Evolutionary conservation across 257 asterid species (phyloP).

Genomic region (Dorcoceras hygrometricum): DNA sequence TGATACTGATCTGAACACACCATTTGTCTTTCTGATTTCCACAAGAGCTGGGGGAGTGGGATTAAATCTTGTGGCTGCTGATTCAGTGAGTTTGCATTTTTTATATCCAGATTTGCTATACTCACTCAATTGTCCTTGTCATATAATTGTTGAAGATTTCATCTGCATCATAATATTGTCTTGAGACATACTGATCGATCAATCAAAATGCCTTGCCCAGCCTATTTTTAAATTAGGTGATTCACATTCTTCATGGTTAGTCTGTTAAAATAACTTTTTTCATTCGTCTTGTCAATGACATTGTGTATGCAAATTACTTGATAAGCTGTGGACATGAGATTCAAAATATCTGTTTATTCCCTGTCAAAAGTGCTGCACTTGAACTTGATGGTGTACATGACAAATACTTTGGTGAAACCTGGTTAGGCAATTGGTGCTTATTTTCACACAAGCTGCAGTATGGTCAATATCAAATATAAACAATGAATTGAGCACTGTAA

Average conservation of each 20-base stretch:
- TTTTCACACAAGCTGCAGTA: not conserved
- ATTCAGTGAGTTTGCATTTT: slow-evolving; percentile 58
- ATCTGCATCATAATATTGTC: not conserved
- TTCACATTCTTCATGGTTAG: not conserved
- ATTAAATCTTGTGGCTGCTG: slow-evolving; percentile 96
- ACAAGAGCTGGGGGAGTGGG: slow-evolving; percentile 99
- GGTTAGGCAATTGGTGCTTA: slow-evolving; percentile 1
- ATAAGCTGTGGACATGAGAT: not conserved
- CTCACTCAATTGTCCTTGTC: slow-evolving; percentile 9
- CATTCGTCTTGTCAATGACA: not conserved
- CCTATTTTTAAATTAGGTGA: not conserved
- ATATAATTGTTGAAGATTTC: slow-evolving; percentile 9
- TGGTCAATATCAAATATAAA: not conserved
- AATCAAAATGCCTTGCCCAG: not conserved
- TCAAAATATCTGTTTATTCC: not conserved
- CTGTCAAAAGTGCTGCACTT: not conserved
- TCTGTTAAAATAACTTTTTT: not conserved
- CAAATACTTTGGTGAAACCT: not conserved
- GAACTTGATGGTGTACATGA: not conserved
- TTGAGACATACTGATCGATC: slow-evolving; percentile 8
- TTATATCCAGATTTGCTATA: not conserved
- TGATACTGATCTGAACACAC: slow-evolving; percentile 33
- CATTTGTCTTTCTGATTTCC: slow-evolving; percentile 86
- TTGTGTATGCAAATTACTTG: not conserved
- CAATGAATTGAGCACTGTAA: not conserved